phyloP scores from a whole-genome alignment of 208 protist species.

The Trypanosomatidae sp. region DNA sequence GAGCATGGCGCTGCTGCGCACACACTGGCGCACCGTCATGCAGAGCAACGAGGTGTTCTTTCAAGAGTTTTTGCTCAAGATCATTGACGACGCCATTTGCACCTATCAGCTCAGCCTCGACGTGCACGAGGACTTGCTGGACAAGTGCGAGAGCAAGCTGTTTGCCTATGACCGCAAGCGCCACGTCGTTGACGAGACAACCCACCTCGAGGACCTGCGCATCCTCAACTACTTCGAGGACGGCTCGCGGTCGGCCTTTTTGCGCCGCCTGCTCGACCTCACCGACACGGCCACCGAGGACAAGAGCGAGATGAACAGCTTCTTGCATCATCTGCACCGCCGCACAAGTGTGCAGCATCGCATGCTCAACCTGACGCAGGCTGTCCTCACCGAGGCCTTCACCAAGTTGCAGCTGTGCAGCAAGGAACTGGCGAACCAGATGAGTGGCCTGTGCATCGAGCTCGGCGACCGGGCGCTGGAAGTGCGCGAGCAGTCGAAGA shows the following conservation, averaged over 20 bases:
- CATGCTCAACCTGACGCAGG: slow-evolving; percentile 56
- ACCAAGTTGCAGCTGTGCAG: slow-evolving; percentile 68
- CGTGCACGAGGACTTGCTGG: slow-evolving; percentile 57
- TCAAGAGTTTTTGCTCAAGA: slow-evolving; percentile 74
- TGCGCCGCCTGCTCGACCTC: slow-evolving; percentile 44
- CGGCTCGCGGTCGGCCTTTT: slow-evolving; percentile 58
- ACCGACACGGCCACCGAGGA: slow-evolving; percentile 27
- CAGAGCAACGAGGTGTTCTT: slow-evolving; percentile 49
- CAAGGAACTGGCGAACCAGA: slow-evolving; percentile 54
- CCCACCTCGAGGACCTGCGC: slow-evolving; percentile 15
- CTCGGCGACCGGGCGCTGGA: slow-evolving; percentile 62
- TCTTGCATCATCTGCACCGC: slow-evolving; percentile 78
- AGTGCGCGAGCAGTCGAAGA: slow-evolving; percentile 75
- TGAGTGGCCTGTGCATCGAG: slow-evolving; percentile 55
- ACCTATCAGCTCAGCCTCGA: slow-evolving; percentile 68
- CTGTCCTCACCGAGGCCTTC: slow-evolving; percentile 49
- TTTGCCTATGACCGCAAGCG: slow-evolving; percentile 16
- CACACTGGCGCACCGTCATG: slow-evolving; percentile 54
- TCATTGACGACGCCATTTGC: slow-evolving; percentile 68
- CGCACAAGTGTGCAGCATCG: slow-evolving; percentile 75
- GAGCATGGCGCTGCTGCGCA: slow-evolving; percentile 52
- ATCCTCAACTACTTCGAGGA: slow-evolving; percentile 67
- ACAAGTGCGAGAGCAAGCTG: slow-evolving; percentile 71
- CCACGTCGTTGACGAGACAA: slow-evolving; percentile 2
- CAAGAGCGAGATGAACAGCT: slow-evolving; percentile 75